Evolutionary conservation across 148 eudicot genomes (phyloP).

Genomic region (Nepenthes mirabilis): DNA sequence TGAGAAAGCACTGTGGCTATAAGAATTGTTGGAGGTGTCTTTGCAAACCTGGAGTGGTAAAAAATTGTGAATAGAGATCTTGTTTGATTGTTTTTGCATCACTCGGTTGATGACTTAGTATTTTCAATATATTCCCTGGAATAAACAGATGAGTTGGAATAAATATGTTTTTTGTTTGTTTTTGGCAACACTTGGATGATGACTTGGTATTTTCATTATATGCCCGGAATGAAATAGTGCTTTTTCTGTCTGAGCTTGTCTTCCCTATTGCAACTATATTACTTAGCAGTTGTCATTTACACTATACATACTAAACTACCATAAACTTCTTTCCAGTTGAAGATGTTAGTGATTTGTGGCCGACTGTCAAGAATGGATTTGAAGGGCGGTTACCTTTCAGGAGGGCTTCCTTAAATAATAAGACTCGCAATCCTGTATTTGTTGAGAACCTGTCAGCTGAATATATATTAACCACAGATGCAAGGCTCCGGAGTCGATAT

Average conservation of each 20-base stretch:
- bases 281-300: not conserved
- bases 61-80: too few species aligned
- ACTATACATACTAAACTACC: not conserved
- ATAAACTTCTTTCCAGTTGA: constrained; percentile 47
- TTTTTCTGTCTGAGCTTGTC: not conserved
- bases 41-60: too few species aligned
- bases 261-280: not conserved
- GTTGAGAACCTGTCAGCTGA: constrained; percentile 78
- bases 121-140: too few species aligned
- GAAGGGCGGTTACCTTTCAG: constrained; percentile 69
- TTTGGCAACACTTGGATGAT: too few species aligned
- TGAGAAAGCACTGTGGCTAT: too few species aligned
- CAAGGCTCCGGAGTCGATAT: constrained; percentile 87
- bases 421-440: constrained; percentile 75
- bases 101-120: too few species aligned
- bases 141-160: too few species aligned
- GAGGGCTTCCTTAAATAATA: constrained; percentile 65
- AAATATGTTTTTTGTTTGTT: too few species aligned
- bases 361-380: constrained; percentile 52
- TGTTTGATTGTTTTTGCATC: too few species aligned
- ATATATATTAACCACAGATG: constrained; percentile 76
- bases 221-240: constrained; percentile 1
- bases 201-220: not conserved
- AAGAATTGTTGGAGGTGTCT: too few species aligned
- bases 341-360: constrained; percentile 97